Percentiles rank a stretch among this genome's conserved stretches.
These are phyloP conservation scores for Dictyostelium intermedium DNA, from an alignment of 78 protist genomes.

Conservation along the genomic window DNA sequence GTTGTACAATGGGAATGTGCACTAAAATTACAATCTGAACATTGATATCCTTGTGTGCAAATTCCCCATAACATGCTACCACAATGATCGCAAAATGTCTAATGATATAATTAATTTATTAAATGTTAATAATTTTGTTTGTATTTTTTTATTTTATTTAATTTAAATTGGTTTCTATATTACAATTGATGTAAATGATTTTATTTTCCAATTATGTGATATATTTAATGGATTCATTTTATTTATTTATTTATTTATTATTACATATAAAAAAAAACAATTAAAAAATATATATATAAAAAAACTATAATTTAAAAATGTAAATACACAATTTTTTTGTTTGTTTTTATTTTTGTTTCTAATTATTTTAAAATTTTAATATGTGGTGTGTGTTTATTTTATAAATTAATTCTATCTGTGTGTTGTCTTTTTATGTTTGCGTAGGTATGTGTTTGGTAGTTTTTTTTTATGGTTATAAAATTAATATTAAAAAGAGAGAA, in stretches of 20 bases:
- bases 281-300: no score
- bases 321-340: no score
- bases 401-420: no score
- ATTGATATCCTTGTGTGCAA: constrained; percentile 56
- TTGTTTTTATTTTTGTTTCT: no score
- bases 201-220: constrained; percentile 39
- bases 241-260: not conserved
- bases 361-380: no score
- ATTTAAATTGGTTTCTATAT: not conserved
- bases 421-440: not conserved
- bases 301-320: no score
- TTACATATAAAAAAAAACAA: not conserved
- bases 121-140: not conserved
- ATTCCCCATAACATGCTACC: constrained; percentile 35
- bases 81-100: constrained; percentile 81
- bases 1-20: constrained; percentile 43
- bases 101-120: not conserved
- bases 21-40: constrained; percentile 45
- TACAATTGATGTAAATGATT: constrained; percentile 41
- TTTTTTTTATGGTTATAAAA: no score
- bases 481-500: no score
- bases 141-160: not conserved
- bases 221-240: not conserved
- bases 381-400: not conserved
- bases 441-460: not conserved